Evolutionary conservation across 106 monocot genomes (phyloP).

Genomic region (Allium fistulosum): DNA sequence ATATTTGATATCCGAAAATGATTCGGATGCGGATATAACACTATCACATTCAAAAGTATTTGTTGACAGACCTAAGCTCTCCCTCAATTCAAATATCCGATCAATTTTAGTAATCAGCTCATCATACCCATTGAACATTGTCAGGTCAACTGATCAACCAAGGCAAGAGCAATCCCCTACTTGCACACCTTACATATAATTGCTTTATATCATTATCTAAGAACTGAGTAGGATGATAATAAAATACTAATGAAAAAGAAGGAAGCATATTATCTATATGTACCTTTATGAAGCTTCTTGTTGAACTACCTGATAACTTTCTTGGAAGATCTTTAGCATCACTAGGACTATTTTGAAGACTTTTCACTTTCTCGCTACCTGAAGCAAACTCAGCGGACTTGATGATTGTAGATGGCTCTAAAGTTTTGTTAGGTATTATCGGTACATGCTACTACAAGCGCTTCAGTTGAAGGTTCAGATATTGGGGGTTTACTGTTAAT

Average conservation of each 20-base stretch:
- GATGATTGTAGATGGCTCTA: conserved; percentile 17
- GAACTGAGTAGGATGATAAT: not conserved
- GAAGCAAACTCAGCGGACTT: conserved; percentile 26
- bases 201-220: not conserved
- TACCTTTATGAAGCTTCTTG: conserved; percentile 76
- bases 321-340: conserved; percentile 26
- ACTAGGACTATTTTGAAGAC: conserved; percentile 7
- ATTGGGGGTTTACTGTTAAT: conserved; percentile 27
- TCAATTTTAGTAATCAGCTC: conserved; percentile 51
- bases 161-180: conserved; percentile 63
- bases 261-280: not conserved
- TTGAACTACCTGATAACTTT: conserved; percentile 34
- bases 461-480: conserved; percentile 3
- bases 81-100: conserved; percentile 62
- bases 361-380: conserved; percentile 22
- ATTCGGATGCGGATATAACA: too few relatives aligned
- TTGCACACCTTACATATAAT: conserved; percentile 46
- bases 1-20: too few relatives aligned
- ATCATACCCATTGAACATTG: conserved; percentile 45
- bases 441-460: not conserved
- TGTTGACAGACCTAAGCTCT: conserved; percentile 14
- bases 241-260: not conserved
- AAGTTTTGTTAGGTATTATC: conserved; percentile 19
- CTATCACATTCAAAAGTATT: too few relatives aligned
- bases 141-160: conserved; percentile 63